Base-by-base conservation (phyloP, 176 grass and related monocot species). In the Phragmites australis region DNA sequence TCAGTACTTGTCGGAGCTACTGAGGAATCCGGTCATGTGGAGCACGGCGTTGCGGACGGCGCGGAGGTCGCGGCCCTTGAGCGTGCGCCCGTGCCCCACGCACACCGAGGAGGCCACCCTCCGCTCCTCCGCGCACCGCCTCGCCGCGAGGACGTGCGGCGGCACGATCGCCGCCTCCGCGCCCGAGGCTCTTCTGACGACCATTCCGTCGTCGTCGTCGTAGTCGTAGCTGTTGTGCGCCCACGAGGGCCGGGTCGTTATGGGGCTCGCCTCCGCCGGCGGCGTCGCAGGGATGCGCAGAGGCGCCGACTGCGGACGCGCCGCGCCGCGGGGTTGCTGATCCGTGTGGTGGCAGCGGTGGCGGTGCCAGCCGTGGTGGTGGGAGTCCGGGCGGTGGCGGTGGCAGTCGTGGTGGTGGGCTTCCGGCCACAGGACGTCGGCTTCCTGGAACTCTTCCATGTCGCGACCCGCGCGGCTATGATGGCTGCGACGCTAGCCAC, bases 41-140 rank as follows among this genome's bases (percentile, higher is more conserved):
- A 89, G 87, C 23, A 89, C 81, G 29, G 81, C 63, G 79, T 81
- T 63, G 52, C 87, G 81, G 52, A 89, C 81, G 60, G 70, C 70
- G n/a, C 68, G 55, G 40, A 89, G 65, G 78, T 89, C 87, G 6
- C 87, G 81, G 18, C 81, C 87, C 77, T 89, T 89, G 69, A 89
- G 76, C 82, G 87, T 89, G 44, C 87, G 82, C 51, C 87, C 87
- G 6, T 81, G 76, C 14, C 87, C 87, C 75, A 76, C 73, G 70
- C 76, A 89, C 70, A 81, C 46, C 26, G 87, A 89, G 53, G 77
- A 84, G 1, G 76, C 79, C 17, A 76, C 77, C 46, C 40, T 61
- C 59, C 22, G 45, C 46, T 70, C 58, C 34, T 56, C 76, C 61
- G 57, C 32, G 50, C 77, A 50, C 47, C 63, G 51, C 52, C 64